Evolutionary conservation across 2,329 filamentous ascomycete genomes (phyloP).

Genomic region (Chlorencoelia australis): DNA sequence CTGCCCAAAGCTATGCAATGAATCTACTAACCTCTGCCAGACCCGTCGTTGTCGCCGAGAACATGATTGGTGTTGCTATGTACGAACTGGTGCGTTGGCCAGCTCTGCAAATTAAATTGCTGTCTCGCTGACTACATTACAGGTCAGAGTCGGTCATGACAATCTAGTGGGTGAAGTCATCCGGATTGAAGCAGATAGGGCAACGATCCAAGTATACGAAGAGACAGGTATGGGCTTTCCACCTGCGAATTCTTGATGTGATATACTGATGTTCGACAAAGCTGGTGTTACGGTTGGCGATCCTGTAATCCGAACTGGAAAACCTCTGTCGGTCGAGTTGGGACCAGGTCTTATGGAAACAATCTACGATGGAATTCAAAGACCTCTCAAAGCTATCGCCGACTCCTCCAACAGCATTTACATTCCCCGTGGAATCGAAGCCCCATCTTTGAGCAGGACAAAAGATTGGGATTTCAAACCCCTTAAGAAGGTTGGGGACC

Average conservation of each 20-base stretch:
- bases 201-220: conserved; percentile 97
- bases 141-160: conserved; percentile 90
- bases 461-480: conserved; percentile 98
- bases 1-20: neutral
- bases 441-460: conserved; percentile 77
- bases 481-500: conserved; percentile 85
- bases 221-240: conserved; percentile 65
- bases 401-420: conserved; percentile 79
- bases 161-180: conserved; percentile 95
- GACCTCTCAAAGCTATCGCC: conserved; percentile 80
- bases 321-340: conserved; percentile 94
- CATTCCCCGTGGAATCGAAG: conserved; percentile 86
- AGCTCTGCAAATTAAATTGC: conserved; percentile 1
- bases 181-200: conserved; percentile 90
- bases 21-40: conserved; percentile 32
- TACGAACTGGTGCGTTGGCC: conserved; percentile 65
- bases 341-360: conserved; percentile 96
- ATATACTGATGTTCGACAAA: conserved; percentile 31
- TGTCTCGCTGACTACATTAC: conserved; percentile 6
- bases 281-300: conserved; percentile 95
- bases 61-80: conserved; percentile 99
- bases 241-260: neutral
- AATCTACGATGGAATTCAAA: conserved; percentile 98
- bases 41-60: conserved; percentile 91
- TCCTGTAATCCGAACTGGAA: conserved; percentile 80